Evolutionary conservation across 2,329 filamentous ascomycete genomes (phyloP), one percentile per base, ranked within the genome.

Genomic region (Aspergillus neotritici): DNA sequence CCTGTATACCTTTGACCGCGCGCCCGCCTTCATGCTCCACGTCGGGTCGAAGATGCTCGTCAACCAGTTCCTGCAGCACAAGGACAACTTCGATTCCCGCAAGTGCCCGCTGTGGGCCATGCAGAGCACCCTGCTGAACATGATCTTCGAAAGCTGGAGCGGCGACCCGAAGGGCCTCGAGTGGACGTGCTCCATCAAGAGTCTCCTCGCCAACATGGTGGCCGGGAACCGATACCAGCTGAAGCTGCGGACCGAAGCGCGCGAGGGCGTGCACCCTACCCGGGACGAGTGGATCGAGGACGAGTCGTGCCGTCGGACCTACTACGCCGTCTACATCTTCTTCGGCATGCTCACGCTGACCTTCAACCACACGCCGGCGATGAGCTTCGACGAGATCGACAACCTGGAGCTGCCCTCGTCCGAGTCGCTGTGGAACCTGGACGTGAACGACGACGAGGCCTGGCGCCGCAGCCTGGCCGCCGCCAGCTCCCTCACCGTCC

Each of bases 71-170:
- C 69, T 98, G 50, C 89, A 95, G 69, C 94, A 96, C 72, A 96
- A 96, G 75, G 90, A 96, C 66, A 95, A 94, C 69, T 97, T 97
- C 67, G 95, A 91, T 74, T 97, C 93, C 7, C 83, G 91, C 57
- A 97, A 96, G 67, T 97, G 91, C 60, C 93, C 93, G 4, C 71
- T 98, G 11, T 97, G 93, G 91, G 93, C 91, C 37, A 97, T 97
- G 88, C 93, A 98, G 66, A 88, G 87, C 65, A 94, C 90, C 3
- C 74, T 98, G 41, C 75, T 98, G 46, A 98, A 98, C 75, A 97
- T 97, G 93, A 84, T 96, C 53, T 97, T 98, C 65, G 89, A 93
- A 43, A 97, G 90, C 74, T 98, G 93, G 93, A 97, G 93, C 65
- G 93, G 93, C 58, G 93, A 97, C 61, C 86, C 93, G 30, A 97